A percentile compares a stretch with the other conserved stretches of the same genome.
Evolutionary conservation across 1,284 basidiomycete genomes (phyloP).

Genomic region (Melampsora americana): DNA sequence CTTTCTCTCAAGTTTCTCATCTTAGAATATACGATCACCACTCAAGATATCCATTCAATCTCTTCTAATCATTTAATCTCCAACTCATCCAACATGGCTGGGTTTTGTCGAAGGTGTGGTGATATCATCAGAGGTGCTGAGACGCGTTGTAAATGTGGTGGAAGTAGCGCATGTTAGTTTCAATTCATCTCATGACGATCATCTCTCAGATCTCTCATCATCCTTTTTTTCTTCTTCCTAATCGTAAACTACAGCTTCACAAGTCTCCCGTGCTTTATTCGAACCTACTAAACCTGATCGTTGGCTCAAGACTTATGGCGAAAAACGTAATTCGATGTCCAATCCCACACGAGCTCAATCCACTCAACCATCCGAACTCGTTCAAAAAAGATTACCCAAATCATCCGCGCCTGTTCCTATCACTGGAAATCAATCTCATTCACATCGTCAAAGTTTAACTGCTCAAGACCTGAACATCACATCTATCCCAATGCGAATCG

Average conservation of each 20-base stretch:
- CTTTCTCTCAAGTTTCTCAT: neutral
- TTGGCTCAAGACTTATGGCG: constrained; percentile 42
- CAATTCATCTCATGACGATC: neutral
- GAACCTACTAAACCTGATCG: constrained; percentile 38
- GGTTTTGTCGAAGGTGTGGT: constrained; percentile 42
- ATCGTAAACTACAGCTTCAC: constrained; percentile 14
- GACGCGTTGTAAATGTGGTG: constrained; percentile 43
- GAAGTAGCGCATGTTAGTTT: constrained; percentile 32
- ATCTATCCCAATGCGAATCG: constrained; percentile 11
- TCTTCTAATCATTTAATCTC: neutral
- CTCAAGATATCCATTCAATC: neutral
- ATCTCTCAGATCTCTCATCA: neutral
- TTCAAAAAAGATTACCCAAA: neutral
- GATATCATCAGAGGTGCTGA: constrained; percentile 39
- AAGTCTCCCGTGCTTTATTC: constrained; percentile 41
- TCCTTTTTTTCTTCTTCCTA: neutral
- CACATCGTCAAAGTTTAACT: constrained; percentile 5
- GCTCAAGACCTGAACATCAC: constrained; percentile 15
- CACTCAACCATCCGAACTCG: constrained; percentile 12
- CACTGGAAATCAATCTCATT: neutral
- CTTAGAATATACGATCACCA: neutral
- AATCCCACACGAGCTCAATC: constrained; percentile 15
- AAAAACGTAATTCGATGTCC: constrained; percentile 8
- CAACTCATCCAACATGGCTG: constrained; percentile 14
- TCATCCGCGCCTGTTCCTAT: neutral